Evolutionary conservation across 2,329 filamentous ascomycete species (phyloP), one percentile per base, ranked within the genome.

Genomic region (Diaporthe sp.): DNA sequence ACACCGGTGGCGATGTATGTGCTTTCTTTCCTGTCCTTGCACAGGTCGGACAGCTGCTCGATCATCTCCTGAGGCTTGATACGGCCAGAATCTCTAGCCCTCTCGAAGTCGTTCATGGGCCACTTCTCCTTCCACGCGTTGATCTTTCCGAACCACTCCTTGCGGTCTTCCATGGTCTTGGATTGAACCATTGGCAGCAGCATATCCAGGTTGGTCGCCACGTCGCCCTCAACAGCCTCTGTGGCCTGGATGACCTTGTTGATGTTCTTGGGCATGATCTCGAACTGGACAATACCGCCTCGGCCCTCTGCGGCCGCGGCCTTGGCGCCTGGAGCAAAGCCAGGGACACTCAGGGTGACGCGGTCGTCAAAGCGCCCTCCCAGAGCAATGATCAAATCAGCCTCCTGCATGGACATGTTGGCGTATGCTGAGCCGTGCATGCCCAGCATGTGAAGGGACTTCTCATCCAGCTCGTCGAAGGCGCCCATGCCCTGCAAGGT

Each of bases 201-300:
- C 42, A 90, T 86, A 71, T 88, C 88, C 47, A 98, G 88, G 85
- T 98, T 98, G 25, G 92, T 87, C 3, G 93, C 92, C 42, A 98
- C 95, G 82, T 98, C 96, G 76, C 97, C 97, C 86, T 98, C 96
- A 25, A 98, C 93, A 61, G 97, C 96, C 86, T 98, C 95, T 57
- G 94, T 98, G 10, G 96, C 96, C 86, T 98, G 95, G 20, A 99
- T 94, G 57, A 98, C 96, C 90, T 98, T 99, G 92, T 98, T 98
- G 87, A 98, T 98, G 88, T 99, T 98, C 92, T 99, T 99, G 81
- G 97, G 96, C 93, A 98, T 94, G 81, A 99, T 96, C 84, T 98
- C 96, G 82, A 98, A 98, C 85, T 99, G 96, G 22, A 98, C 91
- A 81, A 99, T 98, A 82, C 97, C 97, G 81, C 97, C 97, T 77